Base-by-base conservation (phyloP, 2,329 filamentous ascomycete genomes). In the Aspergillus fumigatus region DNA sequence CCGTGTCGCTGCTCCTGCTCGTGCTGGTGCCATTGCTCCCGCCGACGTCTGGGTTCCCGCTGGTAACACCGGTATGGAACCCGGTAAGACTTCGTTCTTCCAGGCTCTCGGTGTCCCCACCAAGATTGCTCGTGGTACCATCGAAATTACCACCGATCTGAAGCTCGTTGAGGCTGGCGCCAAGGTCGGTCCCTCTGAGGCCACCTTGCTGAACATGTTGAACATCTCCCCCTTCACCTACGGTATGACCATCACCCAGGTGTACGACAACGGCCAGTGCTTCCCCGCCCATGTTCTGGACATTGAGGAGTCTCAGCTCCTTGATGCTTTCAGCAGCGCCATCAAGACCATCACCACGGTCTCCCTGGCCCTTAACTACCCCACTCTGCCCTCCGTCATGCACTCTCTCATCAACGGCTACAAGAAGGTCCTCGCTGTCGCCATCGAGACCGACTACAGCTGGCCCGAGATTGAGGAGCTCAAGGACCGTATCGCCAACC, bases 121-220 rank as follows among this genome's bases (percentile, higher is more conserved):
- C 87, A 99, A 99, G 92, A 99, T 99, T 83, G 94, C 94, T 78
- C 94, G 94, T 96, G 95, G 94, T 95, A 99, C 94, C 82, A 99
- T 99, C 82, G 94, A 99, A 90, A 99, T 99, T 77, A 97, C 92
- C 65, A 84, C 88, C 73, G 94, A 99, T 77, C 85, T 99, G 73
- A 97, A 97, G 90, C 90, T 99, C 79, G 89, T 97, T 75, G 92
- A 96, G 84, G 86, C 90, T 66, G 87, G 88, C 70, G 83, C 56
- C 84, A 97, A 96, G 86, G 95, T 99, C 84, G 94, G 95, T 80
- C 88, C 94, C 75, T 99, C 94, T 77, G 94, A 99, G 86, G 94
- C 94, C 69, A 96, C 93, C 75, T 87, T 99, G 69, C 88, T 99
- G 73, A 99, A 99, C 90, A 90, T 99, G 93, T 83, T 99, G 78